Conservation (phyloP, 1,139 yeast species). For the Zygosaccharomyces pseudobailii region DNA sequence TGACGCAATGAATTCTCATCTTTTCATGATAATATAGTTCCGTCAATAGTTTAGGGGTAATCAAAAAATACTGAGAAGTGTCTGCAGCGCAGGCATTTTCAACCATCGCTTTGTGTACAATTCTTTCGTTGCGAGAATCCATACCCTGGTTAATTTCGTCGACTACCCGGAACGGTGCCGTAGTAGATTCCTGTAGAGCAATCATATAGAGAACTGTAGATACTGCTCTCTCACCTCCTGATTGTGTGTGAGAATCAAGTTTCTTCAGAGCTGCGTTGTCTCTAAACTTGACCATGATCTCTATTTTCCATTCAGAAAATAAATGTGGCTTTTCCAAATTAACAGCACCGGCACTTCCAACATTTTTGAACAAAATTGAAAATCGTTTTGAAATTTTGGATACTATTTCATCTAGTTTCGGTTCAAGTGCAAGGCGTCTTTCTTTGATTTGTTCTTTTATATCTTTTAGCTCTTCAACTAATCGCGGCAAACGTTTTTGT, state of each 20-base stretch:
- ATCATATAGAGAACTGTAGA: conserved; percentile 87
- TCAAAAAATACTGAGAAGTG: conserved; percentile 75
- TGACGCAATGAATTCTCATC: conserved; percentile 86
- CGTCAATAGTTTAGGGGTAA: conserved; percentile 86
- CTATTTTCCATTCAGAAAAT: conserved; percentile 75
- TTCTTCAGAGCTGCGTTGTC: conserved; percentile 64
- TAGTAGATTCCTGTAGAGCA: conserved; percentile 85
- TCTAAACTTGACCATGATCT: conserved; percentile 81
- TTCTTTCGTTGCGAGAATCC: conserved; percentile 90
- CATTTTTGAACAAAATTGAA: conserved; percentile 58
- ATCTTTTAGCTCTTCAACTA: conserved; percentile 28
- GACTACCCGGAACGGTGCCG: conserved; percentile 89
- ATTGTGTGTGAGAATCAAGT: conserved; percentile 81
- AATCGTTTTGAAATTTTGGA: conserved; percentile 56
- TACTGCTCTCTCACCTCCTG: conserved; percentile 97
- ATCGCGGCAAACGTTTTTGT: conserved; percentile 29
- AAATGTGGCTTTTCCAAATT: conserved; percentile 49
- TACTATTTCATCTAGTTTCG: conserved; percentile 49
- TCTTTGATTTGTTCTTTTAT: conserved; percentile 39
- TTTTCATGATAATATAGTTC: conserved; percentile 71
- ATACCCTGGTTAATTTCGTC: conserved; percentile 99
- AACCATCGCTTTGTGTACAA: conserved; percentile 83
- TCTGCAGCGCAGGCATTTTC: conserved; percentile 67
- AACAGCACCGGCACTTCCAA: conserved; percentile 85
- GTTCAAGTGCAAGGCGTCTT: conserved; percentile 52